Base-by-base conservation (phyloP, 352 stramenopile genomes). In the Globisporangium spiculum region DNA sequence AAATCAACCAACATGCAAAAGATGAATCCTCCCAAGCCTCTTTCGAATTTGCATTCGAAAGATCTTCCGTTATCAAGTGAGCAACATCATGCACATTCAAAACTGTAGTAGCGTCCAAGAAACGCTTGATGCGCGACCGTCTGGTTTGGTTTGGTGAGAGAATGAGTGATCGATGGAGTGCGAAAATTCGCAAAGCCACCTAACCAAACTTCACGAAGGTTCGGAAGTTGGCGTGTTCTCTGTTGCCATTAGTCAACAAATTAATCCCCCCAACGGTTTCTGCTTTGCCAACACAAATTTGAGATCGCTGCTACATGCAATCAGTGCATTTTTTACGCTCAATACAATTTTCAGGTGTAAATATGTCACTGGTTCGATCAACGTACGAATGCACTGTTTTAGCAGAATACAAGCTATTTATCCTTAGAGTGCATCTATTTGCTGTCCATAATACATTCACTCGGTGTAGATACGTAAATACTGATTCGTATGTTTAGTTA, bases 1-100 rank as follows among this genome's bases (percentile, higher is more conserved):
- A 52, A 52, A 52, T 24, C 36, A 63, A 54, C n/a, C 58, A 38
- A 34, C 26, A 54, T 32, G 34, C 24, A 54, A 55, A 34, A 27
- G 41, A 50, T 50, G 16, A 50, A n/a, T 16, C 41, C 16, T 50
- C 41, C 5, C 4, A 5, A 50, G 41, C 41, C 41, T 50, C 41
- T 50, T 50, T 18, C 41, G 41, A 20, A 50, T 50, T 32, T 32
- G 30, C 30, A 32, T 32, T 32, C 30, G 41, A 1, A 50, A 50
- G 18, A 20, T 46, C 41, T 50, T 50, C 41, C 41, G 16, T 50
- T 50, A 22, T 50, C 32, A 12, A 38, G 32, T 38, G 32, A 12
- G 32, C 4, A 38, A 5, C 32, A 38, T 38, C 32, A 38, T 16
- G 14, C 14, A 5, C 38, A 48, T 3, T 18, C 36, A 44, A 44